Percentiles rank a stretch among this genome's conserved stretches.
Evolutionary conservation across 2,329 filamentous ascomycete species (phyloP).

Genomic region (Ramularia endophylla): DNA sequence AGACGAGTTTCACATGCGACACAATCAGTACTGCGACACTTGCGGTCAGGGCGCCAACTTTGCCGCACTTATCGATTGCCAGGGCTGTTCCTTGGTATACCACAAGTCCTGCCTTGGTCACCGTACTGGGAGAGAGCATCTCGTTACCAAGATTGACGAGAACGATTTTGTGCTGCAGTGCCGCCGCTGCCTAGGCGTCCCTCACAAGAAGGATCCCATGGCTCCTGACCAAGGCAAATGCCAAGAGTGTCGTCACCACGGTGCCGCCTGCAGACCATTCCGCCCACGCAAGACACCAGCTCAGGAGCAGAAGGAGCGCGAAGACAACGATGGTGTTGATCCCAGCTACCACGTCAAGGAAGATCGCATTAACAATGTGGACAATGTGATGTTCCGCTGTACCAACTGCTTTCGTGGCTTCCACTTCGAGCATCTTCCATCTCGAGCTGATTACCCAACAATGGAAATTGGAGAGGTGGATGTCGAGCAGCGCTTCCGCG

Average conservation of each 20-base stretch:
- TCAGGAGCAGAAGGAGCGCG: constrained; percentile 76
- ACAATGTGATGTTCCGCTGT: constrained; percentile 80
- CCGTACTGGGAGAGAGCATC: constrained; percentile 70
- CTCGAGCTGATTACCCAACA: constrained; percentile 35
- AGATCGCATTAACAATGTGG: constrained; percentile 64
- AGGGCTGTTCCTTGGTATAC: constrained; percentile 80
- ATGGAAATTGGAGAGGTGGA: constrained; percentile 45
- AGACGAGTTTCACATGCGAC: constrained; percentile 62
- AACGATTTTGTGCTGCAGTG: constrained; percentile 85
- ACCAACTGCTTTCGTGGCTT: constrained; percentile 67
- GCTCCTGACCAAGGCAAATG: constrained; percentile 69
- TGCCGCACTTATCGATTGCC: constrained; percentile 75
- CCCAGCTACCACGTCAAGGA: constrained; percentile 61
- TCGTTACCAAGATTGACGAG: constrained; percentile 76
- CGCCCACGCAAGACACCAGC: constrained; percentile 64
- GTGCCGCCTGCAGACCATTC: constrained; percentile 68
- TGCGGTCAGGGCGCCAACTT: constrained; percentile 59
- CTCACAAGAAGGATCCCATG: constrained; percentile 60
- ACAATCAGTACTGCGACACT: constrained; percentile 65
- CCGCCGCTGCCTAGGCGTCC: constrained; percentile 68
- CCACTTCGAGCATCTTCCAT: constrained; percentile 77
- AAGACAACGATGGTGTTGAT: constrained; percentile 72
- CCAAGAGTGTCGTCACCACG: constrained; percentile 60
- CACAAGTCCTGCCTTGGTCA: constrained; percentile 78
- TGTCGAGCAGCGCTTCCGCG: constrained; percentile 58